Evolutionary conservation across 768 basidiomycete species (phyloP).

Genomic region (Macrolepiota fuliginosa): DNA sequence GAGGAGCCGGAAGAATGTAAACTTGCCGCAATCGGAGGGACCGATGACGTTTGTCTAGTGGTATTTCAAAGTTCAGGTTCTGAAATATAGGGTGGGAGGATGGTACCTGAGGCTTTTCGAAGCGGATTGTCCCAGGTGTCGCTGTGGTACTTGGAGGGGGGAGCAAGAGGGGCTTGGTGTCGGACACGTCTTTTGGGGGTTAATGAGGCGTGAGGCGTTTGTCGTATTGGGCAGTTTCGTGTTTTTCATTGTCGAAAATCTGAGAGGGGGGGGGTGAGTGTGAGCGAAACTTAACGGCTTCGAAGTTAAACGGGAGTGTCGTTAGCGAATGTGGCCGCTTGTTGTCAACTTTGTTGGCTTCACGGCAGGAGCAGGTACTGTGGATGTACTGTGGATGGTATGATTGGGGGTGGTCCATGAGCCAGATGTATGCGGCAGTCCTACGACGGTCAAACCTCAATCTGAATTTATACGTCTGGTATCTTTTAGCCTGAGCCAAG

Average conservation of each 20-base stretch:
- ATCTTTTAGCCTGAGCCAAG: not conserved
- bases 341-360: conserved; percentile 97
- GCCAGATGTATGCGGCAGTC: conserved; percentile 95
- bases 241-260: conserved; percentile 98
- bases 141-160: conserved; percentile 17
- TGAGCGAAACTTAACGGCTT: conserved; percentile 86
- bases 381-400: conserved; percentile 61
- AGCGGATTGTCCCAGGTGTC: conserved; percentile 73
- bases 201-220: conserved; percentile 81
- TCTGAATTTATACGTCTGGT: conserved; percentile 93
- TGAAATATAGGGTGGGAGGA: conserved; percentile 88
- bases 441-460: conserved; percentile 90
- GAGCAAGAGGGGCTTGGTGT: conserved; percentile 64
- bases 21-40: conserved; percentile 96
- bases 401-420: conserved; percentile 88
- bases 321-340: conserved; percentile 90
- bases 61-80: conserved; percentile 83
- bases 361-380: conserved; percentile 89
- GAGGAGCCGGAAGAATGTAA: conserved; percentile 90
- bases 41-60: conserved; percentile 98
- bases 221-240: conserved; percentile 91
- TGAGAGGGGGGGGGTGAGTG: conserved; percentile 27
- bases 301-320: conserved; percentile 96
- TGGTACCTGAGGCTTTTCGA: conserved; percentile 94
- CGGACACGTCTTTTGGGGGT: conserved; percentile 63